phyloP scores from a whole-genome alignment of 257 asterid species.

The Capsicum rhomboideum region DNA sequence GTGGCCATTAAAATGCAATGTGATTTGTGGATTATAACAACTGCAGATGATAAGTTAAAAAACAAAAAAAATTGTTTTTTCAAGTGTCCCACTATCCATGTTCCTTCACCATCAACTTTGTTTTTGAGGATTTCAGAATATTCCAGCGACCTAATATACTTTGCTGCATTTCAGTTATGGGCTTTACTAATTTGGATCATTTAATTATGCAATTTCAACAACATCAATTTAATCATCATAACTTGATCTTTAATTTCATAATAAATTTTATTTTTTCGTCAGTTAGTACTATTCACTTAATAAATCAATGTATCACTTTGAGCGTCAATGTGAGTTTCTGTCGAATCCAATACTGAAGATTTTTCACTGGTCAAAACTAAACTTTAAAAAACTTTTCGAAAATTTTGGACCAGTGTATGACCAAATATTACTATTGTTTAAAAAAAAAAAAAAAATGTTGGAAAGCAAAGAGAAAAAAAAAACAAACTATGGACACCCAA shows the following conservation, averaged over 20 bases:
- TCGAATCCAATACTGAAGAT: not conserved
- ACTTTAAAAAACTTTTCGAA: too few relatives aligned
- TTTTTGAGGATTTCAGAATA: not conserved
- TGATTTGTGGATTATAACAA: not conserved
- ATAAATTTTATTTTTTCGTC: not conserved
- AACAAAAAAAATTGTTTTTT: not conserved
- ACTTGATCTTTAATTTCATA: not conserved
- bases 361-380: too few relatives aligned
- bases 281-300: not conserved
- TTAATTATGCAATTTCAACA: not conserved
- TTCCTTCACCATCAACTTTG: not conserved
- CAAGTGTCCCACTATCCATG: not conserved
- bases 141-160: not conserved
- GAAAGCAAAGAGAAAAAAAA: not conserved
- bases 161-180: not conserved
- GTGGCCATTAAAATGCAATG: not conserved
- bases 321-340: not conserved
- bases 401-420: too few relatives aligned
- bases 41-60: not conserved
- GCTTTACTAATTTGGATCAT: not conserved
- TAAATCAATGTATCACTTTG: not conserved
- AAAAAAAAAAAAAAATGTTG: not conserved
- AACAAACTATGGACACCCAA: not conserved
- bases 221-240: not conserved
- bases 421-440: too few relatives aligned